Evolutionary conservation across 208 protist species (phyloP), one percentile per base, ranked within the genome.

Genomic region (Porcisia hertigi): DNA sequence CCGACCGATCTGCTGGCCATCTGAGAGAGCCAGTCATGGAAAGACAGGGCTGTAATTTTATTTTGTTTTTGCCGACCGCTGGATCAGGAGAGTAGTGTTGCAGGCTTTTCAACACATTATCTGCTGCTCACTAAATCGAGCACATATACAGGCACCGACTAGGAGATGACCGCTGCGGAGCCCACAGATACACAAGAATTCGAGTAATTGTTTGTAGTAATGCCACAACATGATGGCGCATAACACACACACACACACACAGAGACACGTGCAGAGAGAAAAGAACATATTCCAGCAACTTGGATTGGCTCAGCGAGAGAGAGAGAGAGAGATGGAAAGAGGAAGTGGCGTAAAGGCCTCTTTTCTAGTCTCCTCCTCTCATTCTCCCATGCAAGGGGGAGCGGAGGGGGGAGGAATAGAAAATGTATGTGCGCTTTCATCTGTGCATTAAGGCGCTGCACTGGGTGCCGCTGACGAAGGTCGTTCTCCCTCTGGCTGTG

Each of bases 1-100:
- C 76, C 80, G 23, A 81, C 85, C 4, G 86, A 86, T 57, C 67
- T 96, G 7, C 54, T 96, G 5, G 72, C 83, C 20, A 52, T 94
- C 34, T 94, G 77, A 76, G 36, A 53, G 25, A 64, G 69, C 2
- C 41, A 41, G 18, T 18, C 62, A 14, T 14, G 41, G 47, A 36
- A 55, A 41, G 47, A 23, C n/a, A 18, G 12, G 66, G 18, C 25
- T 43, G 6, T 18, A 43, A n/a, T n/a, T n/a, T n/a, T n/a, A n/a
- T n/a, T n/a, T n/a, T n/a, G n/a, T n/a, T n/a, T 58, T 58, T 43
- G 41, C 25, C 34, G 25, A 62, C 49, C 7, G 34, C 14, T 71
- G 66, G 47, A 18, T 43, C 47, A 11, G 34, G 11, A 39, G 54
- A 25, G 30, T 49, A 41, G 47, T 58, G 23, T 36, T 58, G 9